A percentile compares a stretch with the other conserved stretches of the same genome.
Evolutionary conservation across 192 early-diverging fungal species (phyloP).

Genomic region (Coemansia javaensis): DNA sequence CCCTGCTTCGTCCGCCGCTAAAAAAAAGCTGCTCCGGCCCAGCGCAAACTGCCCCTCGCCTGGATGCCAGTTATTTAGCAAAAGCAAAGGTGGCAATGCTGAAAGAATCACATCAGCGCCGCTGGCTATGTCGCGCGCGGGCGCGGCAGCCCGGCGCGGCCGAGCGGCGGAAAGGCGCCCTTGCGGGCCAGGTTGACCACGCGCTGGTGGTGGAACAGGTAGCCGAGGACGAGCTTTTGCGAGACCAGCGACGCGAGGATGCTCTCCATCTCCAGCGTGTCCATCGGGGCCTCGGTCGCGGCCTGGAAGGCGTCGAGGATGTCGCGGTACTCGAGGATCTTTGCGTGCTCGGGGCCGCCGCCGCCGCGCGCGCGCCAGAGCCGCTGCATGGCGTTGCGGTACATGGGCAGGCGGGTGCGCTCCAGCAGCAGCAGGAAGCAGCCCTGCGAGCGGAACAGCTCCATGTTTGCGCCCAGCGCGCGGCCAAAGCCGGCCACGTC

Average conservation of each 20-base stretch:
- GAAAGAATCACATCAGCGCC: too few species aligned
- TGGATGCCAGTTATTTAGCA: too few species aligned
- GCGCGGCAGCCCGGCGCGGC: neutral
- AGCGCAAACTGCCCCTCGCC: too few species aligned
- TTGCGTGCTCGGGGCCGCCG: slow-evolving; percentile 1
- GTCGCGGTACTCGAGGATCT: slow-evolving; percentile 23
- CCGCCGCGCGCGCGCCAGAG: neutral
- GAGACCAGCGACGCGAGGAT: slow-evolving; percentile 39
- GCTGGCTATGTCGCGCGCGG: neutral
- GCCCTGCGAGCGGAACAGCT: slow-evolving; percentile 43
- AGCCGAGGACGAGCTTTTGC: slow-evolving; percentile 36
- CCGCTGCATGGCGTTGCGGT: slow-evolving; percentile 21
- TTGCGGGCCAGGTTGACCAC: slow-evolving; percentile 30
- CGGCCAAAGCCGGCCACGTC: slow-evolving; percentile 37
- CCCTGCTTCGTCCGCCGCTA: too few species aligned
- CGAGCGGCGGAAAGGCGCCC: slow-evolving; percentile 26
- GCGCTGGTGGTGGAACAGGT: slow-evolving; percentile 43
- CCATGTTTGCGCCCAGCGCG: slow-evolving; percentile 24
- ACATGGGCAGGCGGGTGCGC: slow-evolving; percentile 41
- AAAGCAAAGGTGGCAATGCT: too few species aligned
- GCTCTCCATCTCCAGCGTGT: slow-evolving; percentile 38
- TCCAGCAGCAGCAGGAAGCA: slow-evolving; percentile 40
- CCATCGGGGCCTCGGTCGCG: slow-evolving; percentile 27
- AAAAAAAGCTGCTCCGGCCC: too few species aligned
- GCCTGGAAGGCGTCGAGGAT: slow-evolving; percentile 24